phyloP scores from a whole-genome alignment of 2,329 filamentous ascomycete species.

The Septoria linicola region DNA sequence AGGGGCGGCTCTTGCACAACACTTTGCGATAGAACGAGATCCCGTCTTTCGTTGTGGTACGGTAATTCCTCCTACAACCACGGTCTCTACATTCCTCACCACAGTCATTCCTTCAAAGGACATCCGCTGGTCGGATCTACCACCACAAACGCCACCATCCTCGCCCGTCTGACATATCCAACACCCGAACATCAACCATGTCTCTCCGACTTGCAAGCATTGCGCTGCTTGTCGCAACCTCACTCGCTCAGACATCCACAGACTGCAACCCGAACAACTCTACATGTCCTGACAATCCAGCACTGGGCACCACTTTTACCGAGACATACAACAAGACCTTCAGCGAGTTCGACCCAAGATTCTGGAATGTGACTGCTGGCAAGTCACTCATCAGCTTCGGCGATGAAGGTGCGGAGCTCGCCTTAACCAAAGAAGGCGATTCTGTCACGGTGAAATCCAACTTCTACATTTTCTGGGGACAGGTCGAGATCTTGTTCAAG shows the following conservation, averaged over 20 bases:
- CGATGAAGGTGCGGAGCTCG: constrained; percentile 63
- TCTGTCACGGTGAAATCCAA: constrained; percentile 75
- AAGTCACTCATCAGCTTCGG: constrained; percentile 59
- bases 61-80: background rate
- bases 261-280: constrained; percentile 75
- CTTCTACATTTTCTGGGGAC: constrained; percentile 85
- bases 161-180: background rate
- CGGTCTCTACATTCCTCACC: constrained; percentile 11
- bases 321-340: constrained; percentile 64
- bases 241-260: constrained; percentile 70
- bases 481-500: constrained; percentile 74
- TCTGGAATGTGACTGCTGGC: constrained; percentile 60
- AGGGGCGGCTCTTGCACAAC: constrained; percentile 13
- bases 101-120: constrained; percentile 20
- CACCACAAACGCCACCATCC: constrained; percentile 6
- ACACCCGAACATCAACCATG: constrained; percentile 19
- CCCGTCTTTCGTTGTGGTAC: background rate
- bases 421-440: constrained; percentile 66
- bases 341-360: constrained; percentile 45
- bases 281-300: constrained; percentile 67
- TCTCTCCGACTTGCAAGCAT: constrained; percentile 26
- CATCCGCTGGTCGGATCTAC: constrained; percentile 21
- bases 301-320: constrained; percentile 62
- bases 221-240: constrained; percentile 28
- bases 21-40: background rate